Evolutionary conservation across 352 stramenopile species (phyloP).

Genomic region (Pythium phragmitis): DNA sequence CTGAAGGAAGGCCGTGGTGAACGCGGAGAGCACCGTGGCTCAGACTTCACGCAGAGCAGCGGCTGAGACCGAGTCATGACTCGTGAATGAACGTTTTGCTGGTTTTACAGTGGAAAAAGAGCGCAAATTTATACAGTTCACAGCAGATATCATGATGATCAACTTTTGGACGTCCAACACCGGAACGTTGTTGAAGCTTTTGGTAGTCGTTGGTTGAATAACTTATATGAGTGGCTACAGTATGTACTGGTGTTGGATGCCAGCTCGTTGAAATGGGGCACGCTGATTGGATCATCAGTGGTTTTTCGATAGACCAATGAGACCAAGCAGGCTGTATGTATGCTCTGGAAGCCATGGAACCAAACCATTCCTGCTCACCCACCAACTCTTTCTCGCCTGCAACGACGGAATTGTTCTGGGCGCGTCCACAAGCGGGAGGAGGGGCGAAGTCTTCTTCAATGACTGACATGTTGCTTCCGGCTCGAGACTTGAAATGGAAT

Average conservation of each 20-base stretch:
- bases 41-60: slow-evolving; percentile 1
- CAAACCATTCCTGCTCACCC: background rate
- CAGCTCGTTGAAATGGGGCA: slow-evolving; percentile 9
- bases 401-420: background rate
- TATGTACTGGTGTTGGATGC: slow-evolving; percentile 21
- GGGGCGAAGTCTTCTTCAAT: background rate
- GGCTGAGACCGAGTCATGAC: background rate
- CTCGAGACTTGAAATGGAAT: background rate
- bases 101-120: background rate
- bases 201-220: background rate
- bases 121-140: too few species aligned
- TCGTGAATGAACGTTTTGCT: background rate
- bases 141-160: background rate
- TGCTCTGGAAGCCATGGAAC: slow-evolving; percentile 1
- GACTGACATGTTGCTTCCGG: background rate
- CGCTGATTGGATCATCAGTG: slow-evolving; percentile 15
- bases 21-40: background rate
- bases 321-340: background rate
- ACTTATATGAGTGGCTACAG: slow-evolving; percentile 8
- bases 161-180: background rate
- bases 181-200: slow-evolving; percentile 10
- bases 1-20: background rate
- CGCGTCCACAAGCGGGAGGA: background rate
- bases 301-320: slow-evolving; percentile 6
- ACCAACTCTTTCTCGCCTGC: slow-evolving; percentile 1